Percentiles rank a stretch among this genome's conserved stretches.
phyloP scores from a whole-genome alignment of 352 stramenopile genomes.

The Blastocystis sp. region DNA sequence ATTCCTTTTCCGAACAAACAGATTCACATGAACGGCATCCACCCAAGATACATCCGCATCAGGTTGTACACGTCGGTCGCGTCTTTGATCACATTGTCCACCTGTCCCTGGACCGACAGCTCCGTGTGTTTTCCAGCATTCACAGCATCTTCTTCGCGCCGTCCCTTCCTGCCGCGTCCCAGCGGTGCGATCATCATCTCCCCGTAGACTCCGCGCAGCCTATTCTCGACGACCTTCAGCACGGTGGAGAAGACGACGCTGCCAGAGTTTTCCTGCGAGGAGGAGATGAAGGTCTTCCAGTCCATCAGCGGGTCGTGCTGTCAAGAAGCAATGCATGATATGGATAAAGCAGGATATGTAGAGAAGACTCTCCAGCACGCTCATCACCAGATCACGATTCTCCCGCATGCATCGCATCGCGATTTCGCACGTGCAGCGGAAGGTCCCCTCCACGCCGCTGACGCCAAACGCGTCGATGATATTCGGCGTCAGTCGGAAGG shows the following conservation, averaged over 20 bases:
- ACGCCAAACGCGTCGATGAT: conserved; percentile 99
- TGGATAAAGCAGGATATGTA: conserved; percentile 5
- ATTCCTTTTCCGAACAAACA: conserved; percentile 22
- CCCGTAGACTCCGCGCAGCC: conserved; percentile 74
- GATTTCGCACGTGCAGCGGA: conserved; percentile 78
- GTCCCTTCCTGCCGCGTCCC: not conserved
- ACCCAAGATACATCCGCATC: conserved; percentile 85
- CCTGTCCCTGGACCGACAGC: conserved; percentile 80
- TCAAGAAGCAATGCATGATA: not conserved
- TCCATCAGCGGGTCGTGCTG: conserved; percentile 83
- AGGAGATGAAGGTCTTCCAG: conserved; percentile 64
- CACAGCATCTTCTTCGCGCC: not conserved
- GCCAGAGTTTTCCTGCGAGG: conserved; percentile 68
- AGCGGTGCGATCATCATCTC: conserved; percentile 28
- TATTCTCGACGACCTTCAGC: conserved; percentile 77
- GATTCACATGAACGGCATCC: conserved; percentile 77
- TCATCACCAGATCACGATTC: conserved; percentile 90
- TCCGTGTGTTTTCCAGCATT: conserved; percentile 23
- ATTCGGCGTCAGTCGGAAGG: conserved; percentile 97
- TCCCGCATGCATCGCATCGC: conserved; percentile 76
- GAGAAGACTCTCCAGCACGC: conserved; percentile 96
- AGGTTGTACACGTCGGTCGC: conserved; percentile 79
- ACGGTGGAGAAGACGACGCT: conserved; percentile 75
- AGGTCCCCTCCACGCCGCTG: conserved; percentile 84
- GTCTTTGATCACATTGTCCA: conserved; percentile 82